phyloP scores from a whole-genome alignment of 768 basidiomycete genomes.

The Mycena epipterygia region DNA sequence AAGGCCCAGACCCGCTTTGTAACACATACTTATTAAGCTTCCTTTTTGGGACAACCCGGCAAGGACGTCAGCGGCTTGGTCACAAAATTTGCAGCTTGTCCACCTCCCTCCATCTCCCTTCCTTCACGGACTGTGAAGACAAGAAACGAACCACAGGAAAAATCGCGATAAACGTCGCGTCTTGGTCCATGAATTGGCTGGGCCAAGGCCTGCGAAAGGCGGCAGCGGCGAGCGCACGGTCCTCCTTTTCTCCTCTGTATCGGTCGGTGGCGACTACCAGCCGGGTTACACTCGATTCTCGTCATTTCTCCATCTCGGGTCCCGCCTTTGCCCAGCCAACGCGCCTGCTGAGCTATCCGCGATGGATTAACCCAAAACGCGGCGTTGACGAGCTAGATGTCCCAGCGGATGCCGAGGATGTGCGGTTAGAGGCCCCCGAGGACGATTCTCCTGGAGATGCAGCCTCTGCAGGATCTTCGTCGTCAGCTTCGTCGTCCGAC shows the following conservation, averaged over 20 bases:
- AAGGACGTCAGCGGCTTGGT: too few relatives aligned
- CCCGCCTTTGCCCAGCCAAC: conserved; percentile 45
- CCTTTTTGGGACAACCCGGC: too few relatives aligned
- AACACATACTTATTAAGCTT: too few relatives aligned
- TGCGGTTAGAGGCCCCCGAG: conserved; percentile 36
- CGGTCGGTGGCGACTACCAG: conserved; percentile 29
- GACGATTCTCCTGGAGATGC: conserved; percentile 36
- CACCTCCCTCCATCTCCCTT: not conserved
- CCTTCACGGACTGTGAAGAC: not conserved
- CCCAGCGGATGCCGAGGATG: conserved; percentile 40
- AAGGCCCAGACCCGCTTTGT: too few relatives aligned
- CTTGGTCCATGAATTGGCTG: conserved; percentile 30
- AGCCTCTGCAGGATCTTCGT: conserved; percentile 24
- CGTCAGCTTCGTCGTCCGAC: conserved; percentile 47
- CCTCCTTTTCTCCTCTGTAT: conserved; percentile 7
- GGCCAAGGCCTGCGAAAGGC: conserved; percentile 22
- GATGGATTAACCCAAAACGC: conserved; percentile 55
- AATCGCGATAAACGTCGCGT: conserved; percentile 24
- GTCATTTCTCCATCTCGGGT: conserved; percentile 45
- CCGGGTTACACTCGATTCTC: conserved; percentile 32
- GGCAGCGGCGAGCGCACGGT: conserved; percentile 3
- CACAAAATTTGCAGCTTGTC: conserved; percentile 9
- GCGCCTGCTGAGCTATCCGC: conserved; percentile 48
- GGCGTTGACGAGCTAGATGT: conserved; percentile 38
- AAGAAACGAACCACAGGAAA: not conserved